Evolutionary conservation across 2,329 filamentous ascomycete genomes (phyloP).

Genomic region (Parascedosporium putredinis): DNA sequence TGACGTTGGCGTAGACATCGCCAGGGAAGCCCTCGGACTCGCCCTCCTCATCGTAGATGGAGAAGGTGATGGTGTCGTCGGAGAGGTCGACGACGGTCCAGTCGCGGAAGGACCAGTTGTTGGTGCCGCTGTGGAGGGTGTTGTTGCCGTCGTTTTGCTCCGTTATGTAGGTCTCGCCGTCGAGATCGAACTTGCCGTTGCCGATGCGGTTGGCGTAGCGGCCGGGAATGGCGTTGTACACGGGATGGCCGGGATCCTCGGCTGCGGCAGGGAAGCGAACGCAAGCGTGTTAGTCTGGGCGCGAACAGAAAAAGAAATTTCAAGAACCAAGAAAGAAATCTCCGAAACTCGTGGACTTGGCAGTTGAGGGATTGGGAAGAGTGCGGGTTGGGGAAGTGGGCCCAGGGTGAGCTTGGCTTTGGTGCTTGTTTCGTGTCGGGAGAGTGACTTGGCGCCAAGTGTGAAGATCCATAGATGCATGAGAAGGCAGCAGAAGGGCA

Average conservation of each 20-base stretch:
- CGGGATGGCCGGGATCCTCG: slow-evolving; percentile 40
- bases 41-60: slow-evolving; percentile 48
- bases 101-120: slow-evolving; percentile 53
- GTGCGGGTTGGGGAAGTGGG: too few species aligned
- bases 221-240: slow-evolving; percentile 52
- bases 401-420: too few species aligned
- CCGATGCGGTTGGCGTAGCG: slow-evolving; percentile 57
- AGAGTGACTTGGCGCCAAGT: too few species aligned
- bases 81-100: slow-evolving; percentile 50
- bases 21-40: slow-evolving; percentile 52
- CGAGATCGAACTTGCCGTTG: slow-evolving; percentile 44
- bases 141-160: slow-evolving; percentile 43
- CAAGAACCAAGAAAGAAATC: too few species aligned
- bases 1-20: slow-evolving; percentile 48
- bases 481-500: too few species aligned
- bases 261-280: slow-evolving; percentile 17
- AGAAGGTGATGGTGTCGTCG: slow-evolving; percentile 51
- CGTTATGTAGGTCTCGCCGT: slow-evolving; percentile 40
- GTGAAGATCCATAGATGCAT: too few species aligned
- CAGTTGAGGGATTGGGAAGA: too few species aligned
- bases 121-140: slow-evolving; percentile 47
- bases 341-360: too few species aligned
- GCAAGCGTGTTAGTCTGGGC: neutral
- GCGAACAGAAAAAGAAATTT: too few species aligned
- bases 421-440: too few species aligned